These are phyloP conservation scores for Yamadazyma ubonensis DNA, from an alignment of 805 yeast genomes.

Conservation along the genomic window DNA sequence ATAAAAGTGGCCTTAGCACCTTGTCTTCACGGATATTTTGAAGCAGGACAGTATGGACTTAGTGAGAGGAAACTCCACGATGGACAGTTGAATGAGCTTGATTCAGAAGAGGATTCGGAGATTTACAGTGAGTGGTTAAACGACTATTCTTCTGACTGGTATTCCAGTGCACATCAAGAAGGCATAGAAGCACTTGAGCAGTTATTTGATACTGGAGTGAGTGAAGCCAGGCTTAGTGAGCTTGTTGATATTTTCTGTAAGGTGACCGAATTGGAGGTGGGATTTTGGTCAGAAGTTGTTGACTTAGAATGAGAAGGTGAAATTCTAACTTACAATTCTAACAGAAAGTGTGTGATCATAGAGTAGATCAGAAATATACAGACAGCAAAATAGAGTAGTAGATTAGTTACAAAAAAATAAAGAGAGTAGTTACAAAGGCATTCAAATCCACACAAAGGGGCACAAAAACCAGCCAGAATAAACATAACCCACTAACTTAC, in stretches of 20 bases:
- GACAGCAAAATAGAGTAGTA: too few relatives aligned
- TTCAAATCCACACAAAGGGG: too few relatives aligned
- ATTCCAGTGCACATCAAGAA: constrained; percentile 46
- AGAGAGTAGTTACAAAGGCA: too few relatives aligned
- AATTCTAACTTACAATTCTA: too few relatives aligned
- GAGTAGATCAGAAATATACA: too few relatives aligned
- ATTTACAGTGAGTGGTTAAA: constrained; percentile 55
- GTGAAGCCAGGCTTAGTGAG: constrained; percentile 46
- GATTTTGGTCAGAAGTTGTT: constrained; percentile 62
- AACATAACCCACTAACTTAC: too few relatives aligned
- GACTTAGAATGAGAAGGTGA: too few relatives aligned
- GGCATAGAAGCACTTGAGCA: constrained; percentile 52
- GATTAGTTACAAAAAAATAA: too few relatives aligned
- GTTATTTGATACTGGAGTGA: constrained; percentile 36
- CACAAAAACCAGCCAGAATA: too few relatives aligned
- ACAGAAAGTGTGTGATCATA: too few relatives aligned
- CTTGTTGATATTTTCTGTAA: constrained; percentile 57
- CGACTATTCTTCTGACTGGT: constrained; percentile 62
- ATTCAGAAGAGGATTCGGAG: constrained; percentile 23
- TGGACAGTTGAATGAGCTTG: constrained; percentile 5
- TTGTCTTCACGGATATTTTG: constrained; percentile 69
- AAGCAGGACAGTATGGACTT: constrained; percentile 46
- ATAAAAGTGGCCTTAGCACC: constrained; percentile 71
- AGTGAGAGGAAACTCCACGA: constrained; percentile 5
- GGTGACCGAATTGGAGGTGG: constrained; percentile 60